phyloP scores from a whole-genome alignment of 2,329 filamentous ascomycete species.

The Ceratocystis cacaofunesta region DNA sequence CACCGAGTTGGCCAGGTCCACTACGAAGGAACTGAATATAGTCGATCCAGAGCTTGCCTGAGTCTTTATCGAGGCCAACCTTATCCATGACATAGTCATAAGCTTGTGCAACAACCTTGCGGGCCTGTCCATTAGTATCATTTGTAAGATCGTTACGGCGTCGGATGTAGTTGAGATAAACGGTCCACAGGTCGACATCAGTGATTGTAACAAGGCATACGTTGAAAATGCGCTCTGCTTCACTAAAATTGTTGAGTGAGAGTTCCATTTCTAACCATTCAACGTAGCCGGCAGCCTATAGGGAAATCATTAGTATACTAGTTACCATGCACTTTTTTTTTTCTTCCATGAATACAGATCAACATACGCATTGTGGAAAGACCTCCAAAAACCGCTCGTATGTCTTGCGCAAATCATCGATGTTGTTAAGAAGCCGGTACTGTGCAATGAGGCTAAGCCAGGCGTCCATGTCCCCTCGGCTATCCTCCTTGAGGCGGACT shows the following conservation, averaged over 20 bases:
- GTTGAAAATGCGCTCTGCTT: conserved; percentile 71
- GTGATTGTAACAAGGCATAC: conserved; percentile 64
- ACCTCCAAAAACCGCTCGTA: conserved; percentile 79
- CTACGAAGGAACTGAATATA: conserved; percentile 88
- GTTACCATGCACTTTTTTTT: conserved; percentile 15
- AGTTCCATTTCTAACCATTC: conserved; percentile 82
- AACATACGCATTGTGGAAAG: conserved; percentile 80
- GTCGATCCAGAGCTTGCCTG: conserved; percentile 81
- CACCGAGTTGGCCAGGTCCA: conserved; percentile 72
- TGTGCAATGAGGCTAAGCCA: conserved; percentile 82
- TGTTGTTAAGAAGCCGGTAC: conserved; percentile 63
- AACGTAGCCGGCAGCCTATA: conserved; percentile 79
- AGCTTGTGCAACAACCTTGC: conserved; percentile 64
- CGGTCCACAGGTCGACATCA: conserved; percentile 76
- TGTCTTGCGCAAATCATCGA: conserved; percentile 63
- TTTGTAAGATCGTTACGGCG: conserved; percentile 71
- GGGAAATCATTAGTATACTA: background rate
- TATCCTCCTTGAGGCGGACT: conserved; percentile 81
- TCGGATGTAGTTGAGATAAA: conserved; percentile 90
- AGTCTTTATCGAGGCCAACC: conserved; percentile 81
- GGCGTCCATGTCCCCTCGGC: conserved; percentile 79
- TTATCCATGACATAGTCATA: conserved; percentile 87
- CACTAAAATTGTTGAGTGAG: conserved; percentile 64
- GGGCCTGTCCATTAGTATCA: conserved; percentile 61
- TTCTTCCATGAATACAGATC: background rate